A percentile compares a stretch with the other conserved stretches of the same genome.
Conservation (phyloP, 345 rosid species). For the Mercurialis annua region DNA sequence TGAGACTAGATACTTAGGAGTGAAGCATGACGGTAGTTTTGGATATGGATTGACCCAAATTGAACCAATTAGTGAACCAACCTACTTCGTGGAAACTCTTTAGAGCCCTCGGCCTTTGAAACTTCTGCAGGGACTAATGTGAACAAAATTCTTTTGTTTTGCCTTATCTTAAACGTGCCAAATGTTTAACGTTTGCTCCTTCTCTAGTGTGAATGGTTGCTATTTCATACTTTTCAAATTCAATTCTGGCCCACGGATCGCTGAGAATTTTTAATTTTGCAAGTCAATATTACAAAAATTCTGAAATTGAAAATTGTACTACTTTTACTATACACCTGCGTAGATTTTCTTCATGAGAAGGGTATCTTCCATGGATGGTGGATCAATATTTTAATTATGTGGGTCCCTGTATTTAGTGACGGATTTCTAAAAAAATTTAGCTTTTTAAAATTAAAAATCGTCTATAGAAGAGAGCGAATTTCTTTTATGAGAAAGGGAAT, state of each 20-base stretch:
- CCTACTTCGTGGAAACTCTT: neutral
- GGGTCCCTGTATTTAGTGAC: too few species aligned
- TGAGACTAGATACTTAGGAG: too few species aligned
- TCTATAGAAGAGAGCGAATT: too few species aligned
- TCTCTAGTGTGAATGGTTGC: neutral
- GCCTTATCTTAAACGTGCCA: neutral
- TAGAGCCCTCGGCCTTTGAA: neutral
- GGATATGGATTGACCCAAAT: neutral
- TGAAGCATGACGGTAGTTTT: too few species aligned
- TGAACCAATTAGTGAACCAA: neutral
- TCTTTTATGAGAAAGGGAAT: too few species aligned
- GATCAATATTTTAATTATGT: neutral
- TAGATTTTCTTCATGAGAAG: neutral
- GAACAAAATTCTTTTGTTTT: neutral
- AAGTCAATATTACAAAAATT: neutral
- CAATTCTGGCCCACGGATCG: neutral
- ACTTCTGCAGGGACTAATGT: conserved; percentile 6
- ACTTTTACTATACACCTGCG: neutral
- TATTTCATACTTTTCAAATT: neutral
- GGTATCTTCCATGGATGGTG: conserved; percentile 11
- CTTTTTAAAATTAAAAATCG: too few species aligned
- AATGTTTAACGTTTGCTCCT: neutral
- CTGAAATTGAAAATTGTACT: neutral
- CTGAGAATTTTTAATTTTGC: neutral
- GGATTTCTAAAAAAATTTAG: too few species aligned